phyloP scores from a whole-genome alignment of 306 rosid genomes.

The Neltuma alba region DNA sequence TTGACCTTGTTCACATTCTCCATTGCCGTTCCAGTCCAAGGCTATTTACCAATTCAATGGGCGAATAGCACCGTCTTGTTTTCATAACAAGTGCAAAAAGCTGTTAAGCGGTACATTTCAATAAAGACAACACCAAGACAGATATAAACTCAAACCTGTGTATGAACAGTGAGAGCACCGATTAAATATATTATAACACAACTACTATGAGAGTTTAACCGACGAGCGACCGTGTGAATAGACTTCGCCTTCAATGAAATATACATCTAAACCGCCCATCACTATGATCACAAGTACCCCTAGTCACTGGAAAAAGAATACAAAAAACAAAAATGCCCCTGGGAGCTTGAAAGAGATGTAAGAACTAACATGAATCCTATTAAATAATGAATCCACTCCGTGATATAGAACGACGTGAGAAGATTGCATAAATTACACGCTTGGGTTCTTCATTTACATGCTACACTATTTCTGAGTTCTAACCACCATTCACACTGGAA shows the following conservation, averaged over 20 bases:
- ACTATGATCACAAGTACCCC: slow-evolving; percentile 14
- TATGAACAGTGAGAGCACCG: neutral
- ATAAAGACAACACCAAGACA: neutral
- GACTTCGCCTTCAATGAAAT: neutral
- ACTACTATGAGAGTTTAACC: neutral
- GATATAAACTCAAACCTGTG: neutral
- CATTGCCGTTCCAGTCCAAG: neutral
- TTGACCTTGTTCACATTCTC: neutral
- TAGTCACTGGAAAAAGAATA: slow-evolving; percentile 4
- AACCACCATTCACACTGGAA: slow-evolving; percentile 41
- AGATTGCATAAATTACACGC: slow-evolving; percentile 22
- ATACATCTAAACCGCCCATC: neutral
- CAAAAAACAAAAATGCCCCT: neutral
- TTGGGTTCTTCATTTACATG: slow-evolving; percentile 32
- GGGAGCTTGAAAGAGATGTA: neutral
- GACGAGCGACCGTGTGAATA: neutral
- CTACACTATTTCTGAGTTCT: slow-evolving; percentile 36
- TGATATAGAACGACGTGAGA: slow-evolving; percentile 18
- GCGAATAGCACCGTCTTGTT: neutral
- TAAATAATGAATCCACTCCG: slow-evolving; percentile 12
- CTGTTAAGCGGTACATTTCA: slow-evolving; percentile 12
- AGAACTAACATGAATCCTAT: slow-evolving; percentile 12
- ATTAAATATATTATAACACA: neutral
- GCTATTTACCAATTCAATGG: neutral
- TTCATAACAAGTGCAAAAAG: slow-evolving; percentile 3